Base-by-base conservation (phyloP, 768 basidiomycete species). In the Leccinum boreale region DNA sequence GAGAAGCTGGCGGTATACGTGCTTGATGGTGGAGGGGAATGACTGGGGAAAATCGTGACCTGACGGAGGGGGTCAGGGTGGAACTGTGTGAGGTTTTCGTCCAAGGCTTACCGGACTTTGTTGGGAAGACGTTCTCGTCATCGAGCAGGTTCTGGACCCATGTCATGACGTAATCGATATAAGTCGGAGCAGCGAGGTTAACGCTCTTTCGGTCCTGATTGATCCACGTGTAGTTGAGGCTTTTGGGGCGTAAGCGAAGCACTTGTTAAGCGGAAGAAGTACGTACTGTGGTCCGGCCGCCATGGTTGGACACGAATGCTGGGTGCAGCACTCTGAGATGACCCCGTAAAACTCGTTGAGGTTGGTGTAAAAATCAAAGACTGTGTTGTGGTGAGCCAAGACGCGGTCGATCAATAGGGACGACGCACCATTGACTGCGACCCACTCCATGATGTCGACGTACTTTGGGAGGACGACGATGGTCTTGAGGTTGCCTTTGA, bases 401-500 rank as follows among this genome's bases (percentile, higher is more conserved):
- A 11, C 19, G 19, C n/a, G 19, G 42, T 11, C 19, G 42, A 44
- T 19, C 42, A 44, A 19, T 19, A 12, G 2, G 10, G 12, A 17
- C 14, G 54, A 81, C 87, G 69, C 65, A 96, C 94, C 84, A 67
- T 96, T 96, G 45, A 94, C 89, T 11, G 94, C 94, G 28, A 96
- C 94, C 94, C 94, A 97, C 70, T 97, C 94, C 82, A 93, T 95
- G 57, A 92, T 87, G 69, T 96, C 93, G 28, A 92, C 89, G 65
- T 95, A 97, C 72, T 96, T 97, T 7, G 96, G 96, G 54, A 94
- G 81, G 75, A 94, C 90, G 57, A 98, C 94, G 66, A 98, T 98
- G 3, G 94, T 97, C 78, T 96, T 98, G 79, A 97, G 98, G 74
- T 94, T 97, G 23, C 96, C 96, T 73, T 96, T 98, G 58, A 98